Evolutionary conservation across 2,329 filamentous ascomycete genomes (phyloP), one percentile per base, ranked within the genome.

Genomic region (Fusarium sp.): DNA sequence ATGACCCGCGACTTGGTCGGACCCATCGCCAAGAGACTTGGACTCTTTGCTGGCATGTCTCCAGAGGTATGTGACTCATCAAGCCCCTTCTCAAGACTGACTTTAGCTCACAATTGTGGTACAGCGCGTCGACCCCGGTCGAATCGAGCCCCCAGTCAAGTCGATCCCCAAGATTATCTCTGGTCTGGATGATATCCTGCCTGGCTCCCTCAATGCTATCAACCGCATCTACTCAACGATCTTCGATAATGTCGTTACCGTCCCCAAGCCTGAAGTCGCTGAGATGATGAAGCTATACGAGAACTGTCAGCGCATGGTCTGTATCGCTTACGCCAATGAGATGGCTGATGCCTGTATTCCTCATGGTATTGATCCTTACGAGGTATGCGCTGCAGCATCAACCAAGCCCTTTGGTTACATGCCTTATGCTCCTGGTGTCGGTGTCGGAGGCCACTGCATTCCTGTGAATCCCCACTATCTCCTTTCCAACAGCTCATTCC

Each of bases 221-320:
- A 15, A 31, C 17, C 25, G 20, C 10, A 23, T 49, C 39, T 55
- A 55, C 20, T 31, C 31, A 4, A 29, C 23, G 7, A 20, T 55
- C 4, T 55, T 55, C 4, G 18, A 55, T 6, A 23, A 13, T 2
- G 25, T 39, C 11, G 14, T 55, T n/a, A 21, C 35, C 2, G 42
- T 55, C 3, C 40, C 51, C 0, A 49, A 47, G 5, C 43, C 51
- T 11, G 51, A 55, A 23, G 51, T 49, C 4, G 51, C 51, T 1
- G 43, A 55, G 25, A 55, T 55, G 51, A 55, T 35, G 14, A 52
- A 56, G 7, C 18, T 37, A 5, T 52, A 58, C 9, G 39, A 45
- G 29, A 56, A 51, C 31, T 56, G 46, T 2, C 46, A 56, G 18
- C 46, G 46, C 0, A 51, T 56, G 53, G 31, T 56, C 20, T 50